phyloP scores from a whole-genome alignment of 768 basidiomycete genomes.

The Boletus subparvulus region DNA sequence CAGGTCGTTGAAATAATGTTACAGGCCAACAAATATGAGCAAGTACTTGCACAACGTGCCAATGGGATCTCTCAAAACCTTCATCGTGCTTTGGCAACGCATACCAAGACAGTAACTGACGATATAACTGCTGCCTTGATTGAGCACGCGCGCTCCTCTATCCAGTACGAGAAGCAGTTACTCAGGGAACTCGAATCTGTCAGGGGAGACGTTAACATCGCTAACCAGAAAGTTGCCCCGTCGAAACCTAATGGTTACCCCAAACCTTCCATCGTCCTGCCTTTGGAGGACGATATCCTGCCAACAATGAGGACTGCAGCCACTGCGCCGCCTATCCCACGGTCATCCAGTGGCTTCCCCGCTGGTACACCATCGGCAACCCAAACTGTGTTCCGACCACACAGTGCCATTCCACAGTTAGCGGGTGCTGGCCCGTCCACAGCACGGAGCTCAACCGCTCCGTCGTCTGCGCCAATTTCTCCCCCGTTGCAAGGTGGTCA shows the following conservation, averaged over 20 bases:
- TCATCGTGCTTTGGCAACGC: constrained; percentile 79
- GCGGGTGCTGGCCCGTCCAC: constrained; percentile 58
- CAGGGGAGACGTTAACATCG: constrained; percentile 68
- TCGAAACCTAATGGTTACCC: constrained; percentile 50
- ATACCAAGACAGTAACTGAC: constrained; percentile 85
- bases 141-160: constrained; percentile 87
- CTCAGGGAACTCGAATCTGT: constrained; percentile 87
- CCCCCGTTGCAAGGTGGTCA: constrained; percentile 62
- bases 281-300: constrained; percentile 59
- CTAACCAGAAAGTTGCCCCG: constrained; percentile 57
- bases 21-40: constrained; percentile 90
- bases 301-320: constrained; percentile 22
- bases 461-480: constrained; percentile 33
- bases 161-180: constrained; percentile 89
- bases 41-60: constrained; percentile 78
- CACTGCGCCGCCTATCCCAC: constrained; percentile 25
- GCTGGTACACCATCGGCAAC: constrained; percentile 14
- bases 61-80: constrained; percentile 93
- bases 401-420: constrained; percentile 43
- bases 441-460: constrained; percentile 13
- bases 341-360: constrained; percentile 20
- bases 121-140: constrained; percentile 89
- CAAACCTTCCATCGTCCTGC: constrained; percentile 59
- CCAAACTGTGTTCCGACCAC: constrained; percentile 28
- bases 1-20: constrained; percentile 11